Evolutionary conservation across 177 flowering plant genomes (phyloP).

Genomic region (Vitis hybrid): DNA sequence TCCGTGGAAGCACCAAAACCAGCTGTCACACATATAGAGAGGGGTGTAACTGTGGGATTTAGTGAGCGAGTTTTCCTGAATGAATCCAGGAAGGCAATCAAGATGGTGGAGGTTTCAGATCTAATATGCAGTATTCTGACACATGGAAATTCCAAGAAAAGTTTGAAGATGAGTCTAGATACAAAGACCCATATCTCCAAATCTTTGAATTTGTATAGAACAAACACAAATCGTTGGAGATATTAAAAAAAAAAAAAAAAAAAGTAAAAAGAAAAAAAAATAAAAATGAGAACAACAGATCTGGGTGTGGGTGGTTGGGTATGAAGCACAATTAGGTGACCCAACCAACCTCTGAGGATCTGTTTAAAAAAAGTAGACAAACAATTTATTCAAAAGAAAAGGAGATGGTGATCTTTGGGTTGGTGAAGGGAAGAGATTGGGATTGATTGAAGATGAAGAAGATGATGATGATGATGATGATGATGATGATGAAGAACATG

Average conservation of each 20-base stretch:
- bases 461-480: conserved; percentile 3
- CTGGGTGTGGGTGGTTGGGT: conserved; percentile 22
- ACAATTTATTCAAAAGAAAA: background rate
- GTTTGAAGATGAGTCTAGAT: conserved; percentile 23
- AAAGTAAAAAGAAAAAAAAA: background rate
- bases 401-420: conserved; percentile 1
- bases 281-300: conserved; percentile 12
- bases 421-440: conserved; percentile 1
- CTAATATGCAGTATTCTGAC: conserved; percentile 23
- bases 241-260: background rate
- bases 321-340: conserved; percentile 13
- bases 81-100: background rate
- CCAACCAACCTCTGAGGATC: conserved; percentile 9
- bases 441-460: conserved; percentile 2
- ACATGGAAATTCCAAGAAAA: conserved; percentile 16
- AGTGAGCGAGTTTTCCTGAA: background rate
- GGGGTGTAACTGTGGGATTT: too few relatives aligned
- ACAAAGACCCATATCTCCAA: conserved; percentile 29
- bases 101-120: conserved; percentile 16
- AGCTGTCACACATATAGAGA: conserved; percentile 14
- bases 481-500: conserved; percentile 9
- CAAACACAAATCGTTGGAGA: background rate
- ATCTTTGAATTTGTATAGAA: background rate
- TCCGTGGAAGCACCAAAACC: background rate
- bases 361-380: background rate